Evolutionary conservation across 2,329 filamentous ascomycete species (phyloP), one percentile per base, ranked within the genome.

Genomic region (Phialocephala subalpina): DNA sequence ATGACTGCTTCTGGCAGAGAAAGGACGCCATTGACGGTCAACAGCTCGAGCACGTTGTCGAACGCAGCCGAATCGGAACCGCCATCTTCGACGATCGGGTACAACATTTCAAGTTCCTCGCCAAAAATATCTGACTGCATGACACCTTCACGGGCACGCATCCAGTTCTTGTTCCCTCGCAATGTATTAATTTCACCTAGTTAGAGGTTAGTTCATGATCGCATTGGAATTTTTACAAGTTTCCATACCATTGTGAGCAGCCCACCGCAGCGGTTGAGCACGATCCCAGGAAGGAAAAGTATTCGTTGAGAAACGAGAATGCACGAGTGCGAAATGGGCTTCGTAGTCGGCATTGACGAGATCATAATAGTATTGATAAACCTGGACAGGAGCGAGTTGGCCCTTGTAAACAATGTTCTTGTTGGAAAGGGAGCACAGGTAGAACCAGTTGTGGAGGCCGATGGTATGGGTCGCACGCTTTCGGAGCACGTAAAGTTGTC

Each of bases 401-500:
- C 95, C 95, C 86, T 98, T 98, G 87, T 98, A 98, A 67, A 98
- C 93, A 81, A 98, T 98, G 83, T 98, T 98, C 82, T 94, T 94
- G 89, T 97, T 97, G 56, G 80, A 96, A 72, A 98, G 83, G 58
- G 94, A 97, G 86, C 95, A 98, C 66, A 98, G 86, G 80, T 98
- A 98, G 85, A 98, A 98, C 95, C 95, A 98, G 81, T 97, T 97
- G 81, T 97, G 93, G 64, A 97, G 87, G 67, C 95, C 94, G 78
- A 97, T 96, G 75, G 93, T 92, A 83, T 97, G 94, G 57, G 94
- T 97, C 62, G 94, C 92, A 75, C 94, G 92, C 86, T 99, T 99
- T 78, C 95, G 91, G 73, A 99, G 87, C 69, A 98, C 87, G 80
- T 95, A 99, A 63, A 99, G 86, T 83, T 97, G 95, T 76, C 91